Conservation (phyloP, 1,284 basidiomycete genomes). For the Puccinia triticina region DNA sequence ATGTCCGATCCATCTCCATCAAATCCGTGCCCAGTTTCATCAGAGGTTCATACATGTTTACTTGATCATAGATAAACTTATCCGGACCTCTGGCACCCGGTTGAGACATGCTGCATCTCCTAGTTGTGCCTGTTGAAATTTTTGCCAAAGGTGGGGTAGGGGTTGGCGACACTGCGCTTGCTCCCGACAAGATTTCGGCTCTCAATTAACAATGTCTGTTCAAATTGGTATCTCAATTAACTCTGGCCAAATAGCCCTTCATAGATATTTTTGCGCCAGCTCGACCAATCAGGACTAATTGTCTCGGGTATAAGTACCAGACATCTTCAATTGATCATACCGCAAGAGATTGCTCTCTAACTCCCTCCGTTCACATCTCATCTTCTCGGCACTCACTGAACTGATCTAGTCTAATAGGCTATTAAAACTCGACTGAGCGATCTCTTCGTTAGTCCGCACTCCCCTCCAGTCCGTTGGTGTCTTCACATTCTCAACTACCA, state of each 20-base stretch:
- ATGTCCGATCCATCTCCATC: slow-evolving; percentile 25
- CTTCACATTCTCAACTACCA: not conserved
- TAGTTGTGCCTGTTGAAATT: not conserved
- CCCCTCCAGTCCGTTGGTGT: not conserved
- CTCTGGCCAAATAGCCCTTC: not conserved
- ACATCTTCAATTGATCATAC: not conserved
- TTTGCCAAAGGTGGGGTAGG: slow-evolving; percentile 5
- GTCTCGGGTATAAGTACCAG: slow-evolving; percentile 16
- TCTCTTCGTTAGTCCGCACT: not conserved
- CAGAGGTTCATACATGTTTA: not conserved
- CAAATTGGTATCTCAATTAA: not conserved
- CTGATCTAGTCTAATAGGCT: not conserved
- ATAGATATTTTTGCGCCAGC: not conserved
- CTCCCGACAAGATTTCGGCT: slow-evolving; percentile 22
- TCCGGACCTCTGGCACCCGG: not conserved
- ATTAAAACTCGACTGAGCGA: not conserved
- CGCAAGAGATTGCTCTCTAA: slow-evolving; percentile 2
- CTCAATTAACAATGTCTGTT: slow-evolving; percentile 3
- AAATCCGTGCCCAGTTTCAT: not conserved
- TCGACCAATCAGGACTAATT: not conserved
- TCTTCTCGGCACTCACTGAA: not conserved
- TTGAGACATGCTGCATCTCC: slow-evolving; percentile 9
- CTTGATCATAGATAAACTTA: slow-evolving; percentile 16
- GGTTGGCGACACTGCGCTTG: slow-evolving; percentile 11
- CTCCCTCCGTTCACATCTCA: not conserved